Conservation (phyloP, 345 rosid genomes). For the Crucihimalaya himalaica region DNA sequence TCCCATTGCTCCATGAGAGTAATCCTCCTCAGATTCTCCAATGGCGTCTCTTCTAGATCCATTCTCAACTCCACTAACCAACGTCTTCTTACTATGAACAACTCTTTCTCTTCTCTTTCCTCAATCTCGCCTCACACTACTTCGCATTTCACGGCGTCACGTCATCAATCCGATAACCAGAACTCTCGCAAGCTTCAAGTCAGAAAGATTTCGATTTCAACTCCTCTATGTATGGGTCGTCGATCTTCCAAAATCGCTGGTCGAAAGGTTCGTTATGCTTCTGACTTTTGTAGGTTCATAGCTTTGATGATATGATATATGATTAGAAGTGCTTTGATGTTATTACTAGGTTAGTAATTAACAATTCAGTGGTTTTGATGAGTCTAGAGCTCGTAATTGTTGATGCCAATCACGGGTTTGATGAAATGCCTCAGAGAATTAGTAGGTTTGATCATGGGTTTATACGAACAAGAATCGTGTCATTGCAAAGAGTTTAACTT, state of each 20-base stretch:
- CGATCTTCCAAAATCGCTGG: slow-evolving; percentile 91
- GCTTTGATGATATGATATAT: background rate
- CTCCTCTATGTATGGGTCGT: slow-evolving; percentile 86
- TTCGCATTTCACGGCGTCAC: slow-evolving; percentile 20
- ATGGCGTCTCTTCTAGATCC: slow-evolving; percentile 45
- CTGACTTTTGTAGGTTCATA: background rate
- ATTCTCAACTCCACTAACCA: slow-evolving; percentile 35
- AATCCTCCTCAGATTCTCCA: slow-evolving; percentile 49
- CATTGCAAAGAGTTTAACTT: background rate
- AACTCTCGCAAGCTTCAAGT: slow-evolving; percentile 28
- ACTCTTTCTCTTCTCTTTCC: slow-evolving; percentile 45
- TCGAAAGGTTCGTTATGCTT: slow-evolving; percentile 55
- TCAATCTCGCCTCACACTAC: slow-evolving; percentile 42
- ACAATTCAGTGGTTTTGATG: background rate
- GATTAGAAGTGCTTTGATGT: background rate
- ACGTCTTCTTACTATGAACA: slow-evolving; percentile 35
- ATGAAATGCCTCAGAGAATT: slow-evolving; percentile 9
- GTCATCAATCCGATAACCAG: slow-evolving; percentile 24
- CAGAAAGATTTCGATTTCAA: slow-evolving; percentile 59
- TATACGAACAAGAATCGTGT: background rate
- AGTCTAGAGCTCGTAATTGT: background rate
- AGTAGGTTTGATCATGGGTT: background rate
- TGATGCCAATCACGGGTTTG: slow-evolving; percentile 28
- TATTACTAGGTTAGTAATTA: background rate
- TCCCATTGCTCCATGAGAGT: slow-evolving; percentile 46